These are phyloP conservation scores for Malassezia sympodialis DNA, from an alignment of 1,284 basidiomycete genomes.

Conservation along the genomic window DNA sequence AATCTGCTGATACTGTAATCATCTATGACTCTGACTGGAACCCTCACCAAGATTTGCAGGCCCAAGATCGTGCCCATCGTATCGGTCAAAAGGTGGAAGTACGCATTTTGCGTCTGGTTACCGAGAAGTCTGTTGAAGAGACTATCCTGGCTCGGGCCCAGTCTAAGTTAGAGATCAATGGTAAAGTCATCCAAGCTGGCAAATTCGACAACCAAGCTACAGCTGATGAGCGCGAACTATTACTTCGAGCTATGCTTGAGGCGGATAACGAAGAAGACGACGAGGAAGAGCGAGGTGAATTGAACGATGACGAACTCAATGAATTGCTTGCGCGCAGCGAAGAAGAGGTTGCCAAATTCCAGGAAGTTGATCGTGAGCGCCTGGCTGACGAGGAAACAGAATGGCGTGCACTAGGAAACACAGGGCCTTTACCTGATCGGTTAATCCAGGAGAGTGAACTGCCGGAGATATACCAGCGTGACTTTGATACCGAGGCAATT, in stretches of 20 bases:
- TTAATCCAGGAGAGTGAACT: conserved; percentile 83
- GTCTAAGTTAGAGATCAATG: conserved; percentile 96
- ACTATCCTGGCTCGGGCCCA: conserved; percentile 89
- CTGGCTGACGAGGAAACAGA: conserved; percentile 60
- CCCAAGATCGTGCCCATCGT: conserved; percentile 76
- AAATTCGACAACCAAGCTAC: conserved; percentile 99
- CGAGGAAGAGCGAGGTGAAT: conserved; percentile 61
- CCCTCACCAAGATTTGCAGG: conserved; percentile 66
- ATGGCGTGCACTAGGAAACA: conserved; percentile 66
- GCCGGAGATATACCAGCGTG: conserved; percentile 78
- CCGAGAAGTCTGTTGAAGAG: conserved; percentile 95
- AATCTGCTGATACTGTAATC: conserved; percentile 97
- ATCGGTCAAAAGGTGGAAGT: conserved; percentile 99
- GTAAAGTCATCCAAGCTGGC: conserved; percentile 80
- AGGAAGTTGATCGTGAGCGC: conserved; percentile 73
- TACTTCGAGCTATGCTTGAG: conserved; percentile 59
- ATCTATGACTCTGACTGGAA: conserved; percentile 60
- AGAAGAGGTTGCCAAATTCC: conserved; percentile 67
- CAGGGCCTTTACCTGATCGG: conserved; percentile 57
- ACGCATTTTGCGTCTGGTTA: conserved; percentile 89
- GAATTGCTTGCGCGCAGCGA: conserved; percentile 80
- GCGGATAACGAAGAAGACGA: conserved; percentile 48
- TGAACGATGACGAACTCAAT: conserved; percentile 96
- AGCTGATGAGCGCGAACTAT: conserved; percentile 90
- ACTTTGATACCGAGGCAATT: conserved; percentile 49